Evolutionary conservation across 768 basidiomycete genomes (phyloP), one percentile per base, ranked within the genome.

Genomic region (Dendrothele bispora): DNA sequence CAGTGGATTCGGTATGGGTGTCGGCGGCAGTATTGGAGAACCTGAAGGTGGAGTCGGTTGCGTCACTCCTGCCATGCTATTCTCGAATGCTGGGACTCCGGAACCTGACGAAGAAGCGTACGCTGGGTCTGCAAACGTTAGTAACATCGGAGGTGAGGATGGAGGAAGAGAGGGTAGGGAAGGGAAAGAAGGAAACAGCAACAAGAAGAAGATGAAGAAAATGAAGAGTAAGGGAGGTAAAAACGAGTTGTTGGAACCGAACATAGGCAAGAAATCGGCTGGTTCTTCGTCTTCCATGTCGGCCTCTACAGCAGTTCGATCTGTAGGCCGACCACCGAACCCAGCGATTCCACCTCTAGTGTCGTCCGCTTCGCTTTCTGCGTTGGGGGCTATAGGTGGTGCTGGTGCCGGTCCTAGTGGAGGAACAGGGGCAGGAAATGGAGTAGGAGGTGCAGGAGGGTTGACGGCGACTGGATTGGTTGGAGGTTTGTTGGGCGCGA

Each of bases 21-120:
- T n/a, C n/a, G n/a, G n/a, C n/a, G n/a, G n/a, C n/a, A n/a, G n/a
- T n/a, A n/a, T n/a, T n/a, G n/a, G n/a, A n/a, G n/a, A n/a, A n/a
- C n/a, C n/a, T n/a, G n/a, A n/a, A n/a, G n/a, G n/a, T n/a, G n/a
- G 62, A 36, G 48, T 44, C 29, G 42, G 55, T 28, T 84, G 84
- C 55, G 78, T 88, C 14, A 82, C 83, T 8, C 86, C 86, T 14
- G 82, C 84, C 0, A 69, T 88, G 39, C 65, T 88, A 1, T 84
- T 84, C 52, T 77, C 77, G 18, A 66, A 60, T 48, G 64, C 65
- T 50, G 69, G 63, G 46, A 74, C 75, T 0, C 79, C 77, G 17
- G 65, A 63, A 37, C 29, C 35, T 20, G 46, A 47, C 22, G 38
- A 39, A 39, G 46, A 47, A 17, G 36, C 36, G 22, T 34, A 46